phyloP scores from a whole-genome alignment of 495 filamentous ascomycete species.

The Daldinia caldariorum region DNA sequence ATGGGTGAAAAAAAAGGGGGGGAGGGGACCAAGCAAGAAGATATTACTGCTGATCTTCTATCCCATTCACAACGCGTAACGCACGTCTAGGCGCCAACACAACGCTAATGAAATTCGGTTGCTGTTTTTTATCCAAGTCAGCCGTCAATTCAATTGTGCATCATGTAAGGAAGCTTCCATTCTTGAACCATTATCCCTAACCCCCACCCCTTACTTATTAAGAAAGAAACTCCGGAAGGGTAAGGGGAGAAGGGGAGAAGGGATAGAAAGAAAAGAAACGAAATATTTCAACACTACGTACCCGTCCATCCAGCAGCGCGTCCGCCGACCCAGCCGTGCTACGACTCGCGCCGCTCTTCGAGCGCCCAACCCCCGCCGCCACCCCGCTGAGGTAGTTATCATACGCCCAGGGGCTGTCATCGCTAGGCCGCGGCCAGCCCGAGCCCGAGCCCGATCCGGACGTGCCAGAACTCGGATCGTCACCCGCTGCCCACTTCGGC shows the following conservation, averaged over 20 bases:
- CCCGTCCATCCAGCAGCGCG: conserved; percentile 65
- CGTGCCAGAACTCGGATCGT: conserved; percentile 44
- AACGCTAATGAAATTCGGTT: conserved; percentile 80
- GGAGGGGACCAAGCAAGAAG: background rate
- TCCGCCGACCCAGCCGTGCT: conserved; percentile 56
- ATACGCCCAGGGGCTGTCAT: conserved; percentile 32
- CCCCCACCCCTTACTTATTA: background rate
- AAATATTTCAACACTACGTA: background rate
- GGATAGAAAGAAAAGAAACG: background rate
- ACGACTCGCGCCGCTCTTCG: conserved; percentile 50
- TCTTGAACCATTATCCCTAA: background rate
- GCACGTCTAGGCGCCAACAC: conserved; percentile 76
- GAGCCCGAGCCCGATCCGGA: conserved; percentile 26
- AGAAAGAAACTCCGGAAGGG: background rate
- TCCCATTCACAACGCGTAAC: conserved; percentile 74
- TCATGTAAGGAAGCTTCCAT: background rate
- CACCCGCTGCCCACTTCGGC: conserved; percentile 46
- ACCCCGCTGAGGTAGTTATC: conserved; percentile 16
- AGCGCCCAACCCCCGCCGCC: conserved; percentile 26
- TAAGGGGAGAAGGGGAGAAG: background rate
- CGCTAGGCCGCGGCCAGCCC: conserved; percentile 31
- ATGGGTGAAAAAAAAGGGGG: background rate
- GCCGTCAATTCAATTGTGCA: background rate
- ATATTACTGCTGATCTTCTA: conserved; percentile 44
- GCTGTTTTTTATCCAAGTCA: conserved; percentile 35